phyloP scores from a whole-genome alignment of 345 rosid genomes.

The Cardamine resedifolia region DNA sequence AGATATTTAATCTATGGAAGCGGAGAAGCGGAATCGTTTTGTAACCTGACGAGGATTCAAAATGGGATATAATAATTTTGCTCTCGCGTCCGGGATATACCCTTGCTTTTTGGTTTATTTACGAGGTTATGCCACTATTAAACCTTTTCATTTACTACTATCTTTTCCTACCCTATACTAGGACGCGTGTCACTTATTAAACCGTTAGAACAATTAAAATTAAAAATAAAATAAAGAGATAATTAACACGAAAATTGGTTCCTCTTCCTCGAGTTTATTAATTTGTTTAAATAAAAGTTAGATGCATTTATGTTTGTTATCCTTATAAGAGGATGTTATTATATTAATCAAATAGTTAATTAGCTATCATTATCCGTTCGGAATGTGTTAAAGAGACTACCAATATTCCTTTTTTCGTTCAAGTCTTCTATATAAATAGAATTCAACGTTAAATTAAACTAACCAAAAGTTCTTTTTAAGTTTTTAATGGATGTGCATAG shows the following conservation, averaged over 20 bases:
- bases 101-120: slow-evolving; percentile 31
- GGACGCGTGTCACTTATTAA: slow-evolving; percentile 11
- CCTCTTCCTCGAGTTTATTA: not conserved
- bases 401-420: too few relatives aligned
- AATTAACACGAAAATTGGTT: not conserved
- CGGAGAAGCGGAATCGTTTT: slow-evolving; percentile 62
- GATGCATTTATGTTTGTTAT: not conserved
- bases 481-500: not conserved
- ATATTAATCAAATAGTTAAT: not conserved
- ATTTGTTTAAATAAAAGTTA: not conserved
- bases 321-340: not conserved
- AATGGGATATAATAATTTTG: slow-evolving; percentile 29
- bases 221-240: too few relatives aligned
- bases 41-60: slow-evolving; percentile 30
- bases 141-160: not conserved
- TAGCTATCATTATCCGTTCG: slow-evolving; percentile 2
- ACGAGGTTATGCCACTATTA: slow-evolving; percentile 36
- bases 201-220: not conserved
- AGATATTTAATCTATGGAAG: slow-evolving; percentile 52
- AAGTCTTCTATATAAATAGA: not conserved
- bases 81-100: slow-evolving; percentile 8
- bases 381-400: too few relatives aligned
- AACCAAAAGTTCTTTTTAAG: not conserved
- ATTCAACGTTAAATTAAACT: too few relatives aligned
- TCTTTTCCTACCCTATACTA: not conserved